phyloP scores from a whole-genome alignment of 345 rosid species.

The Salix koriyanagi region DNA sequence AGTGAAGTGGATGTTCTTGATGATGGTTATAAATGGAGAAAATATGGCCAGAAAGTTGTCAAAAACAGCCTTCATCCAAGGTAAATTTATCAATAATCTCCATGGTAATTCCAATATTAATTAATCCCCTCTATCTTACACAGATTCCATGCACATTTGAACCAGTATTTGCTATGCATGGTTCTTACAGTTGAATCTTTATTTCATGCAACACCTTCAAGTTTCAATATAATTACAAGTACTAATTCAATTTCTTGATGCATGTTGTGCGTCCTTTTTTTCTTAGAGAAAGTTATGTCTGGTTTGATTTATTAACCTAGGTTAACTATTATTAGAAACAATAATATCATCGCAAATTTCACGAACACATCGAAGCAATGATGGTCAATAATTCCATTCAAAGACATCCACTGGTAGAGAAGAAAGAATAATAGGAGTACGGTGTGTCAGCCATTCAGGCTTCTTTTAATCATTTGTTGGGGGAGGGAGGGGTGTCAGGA shows the following conservation, averaged over 20 bases:
- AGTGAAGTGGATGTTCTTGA: constrained; percentile 95
- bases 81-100: constrained; percentile 27
- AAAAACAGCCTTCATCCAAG: constrained; percentile 98
- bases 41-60: constrained; percentile 97
- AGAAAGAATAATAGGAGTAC: constrained; percentile 23
- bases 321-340: neutral
- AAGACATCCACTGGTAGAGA: neutral
- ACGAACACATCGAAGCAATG: neutral
- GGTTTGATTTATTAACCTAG: neutral
- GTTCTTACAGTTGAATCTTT: neutral
- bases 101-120: neutral
- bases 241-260: neutral
- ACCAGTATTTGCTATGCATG: neutral
- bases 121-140: neutral
- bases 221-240: neutral
- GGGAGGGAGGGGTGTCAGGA: constrained; percentile 8
- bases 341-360: neutral
- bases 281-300: neutral
- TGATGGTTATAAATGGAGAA: constrained; percentile 97
- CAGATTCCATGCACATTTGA: neutral
- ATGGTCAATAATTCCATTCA: neutral
- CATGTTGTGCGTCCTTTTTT: neutral
- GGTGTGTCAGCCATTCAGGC: constrained; percentile 15
- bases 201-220: neutral
- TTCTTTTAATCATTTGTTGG: constrained; percentile 23